Evolutionary conservation across 2,329 filamentous ascomycete genomes (phyloP), one percentile per base, ranked within the genome.

Genomic region (Aspergillus nomiae): DNA sequence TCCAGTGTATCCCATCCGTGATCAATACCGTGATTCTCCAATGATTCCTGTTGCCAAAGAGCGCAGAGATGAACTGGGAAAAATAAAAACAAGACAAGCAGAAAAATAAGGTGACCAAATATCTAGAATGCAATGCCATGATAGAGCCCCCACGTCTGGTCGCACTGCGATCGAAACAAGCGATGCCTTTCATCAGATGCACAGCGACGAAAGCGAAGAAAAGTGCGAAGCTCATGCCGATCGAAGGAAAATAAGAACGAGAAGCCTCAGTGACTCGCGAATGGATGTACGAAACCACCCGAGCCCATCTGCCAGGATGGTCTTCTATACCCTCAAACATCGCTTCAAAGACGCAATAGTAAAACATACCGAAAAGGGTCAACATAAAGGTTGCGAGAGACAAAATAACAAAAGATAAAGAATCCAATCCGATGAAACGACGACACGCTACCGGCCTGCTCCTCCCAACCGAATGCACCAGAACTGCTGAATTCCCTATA

Each of bases 381-480:
- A 65, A 69, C 61, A 57, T 67, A 65, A 69, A 68, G 65, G 64
- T 50, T 62, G 63, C 57, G 63, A 66, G 59, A 67, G 56, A 70
- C 41, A 65, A 59, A 50, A 65, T 55, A 61, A 60, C 65, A 69
- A 67, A 56, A 62, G 67, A 48, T 8, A 48, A 70, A 65, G 62
- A 60, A 69, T 67, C 63, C 68, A 70, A 71, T 67, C 69, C 66
- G 70, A 67, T 65, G 66, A 77, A 78, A 72, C 75, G 72, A 76
- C 70, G 70, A 77, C 76, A 75, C 75, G 75, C 76, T 77, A 74
- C 76, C 74, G 70, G 75, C 76, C 76, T 75, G 76, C 77, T 78
- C 77, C 77, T 77, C 74, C 75, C 76, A 75, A 77, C 76, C 74
- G 67, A 72, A 78, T 78, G 76, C 77, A 78, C 77, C 76, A 71